These are phyloP conservation scores for Botrytis porri DNA, from an alignment of 2,329 filamentous ascomycete species.

Conservation along the genomic window DNA sequence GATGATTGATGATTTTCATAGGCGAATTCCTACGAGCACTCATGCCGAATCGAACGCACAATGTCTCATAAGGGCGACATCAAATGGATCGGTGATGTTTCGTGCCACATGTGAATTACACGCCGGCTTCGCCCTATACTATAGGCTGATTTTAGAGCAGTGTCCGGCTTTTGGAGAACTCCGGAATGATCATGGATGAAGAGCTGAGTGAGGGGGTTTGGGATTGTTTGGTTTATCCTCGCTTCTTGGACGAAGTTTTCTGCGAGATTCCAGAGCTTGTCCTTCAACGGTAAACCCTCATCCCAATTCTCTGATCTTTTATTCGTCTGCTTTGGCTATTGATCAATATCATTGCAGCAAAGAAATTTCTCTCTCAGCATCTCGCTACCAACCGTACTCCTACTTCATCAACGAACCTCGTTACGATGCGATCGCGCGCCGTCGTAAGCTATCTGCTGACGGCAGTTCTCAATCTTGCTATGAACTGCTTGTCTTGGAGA, in stretches of 20 bases:
- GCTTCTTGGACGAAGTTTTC: neutral
- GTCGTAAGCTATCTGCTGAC: neutral
- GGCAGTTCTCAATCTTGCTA: neutral
- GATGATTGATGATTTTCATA: neutral
- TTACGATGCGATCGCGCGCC: neutral
- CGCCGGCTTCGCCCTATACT: neutral
- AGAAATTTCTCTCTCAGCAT: neutral
- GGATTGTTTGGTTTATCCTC: neutral
- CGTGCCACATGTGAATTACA: neutral
- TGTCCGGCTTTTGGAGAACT: neutral
- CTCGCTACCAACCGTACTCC: neutral
- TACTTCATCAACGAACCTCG: neutral
- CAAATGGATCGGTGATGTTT: neutral
- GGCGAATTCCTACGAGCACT: neutral
- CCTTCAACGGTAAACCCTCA: neutral
- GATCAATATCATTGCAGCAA: neutral
- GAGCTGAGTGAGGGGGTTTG: neutral
- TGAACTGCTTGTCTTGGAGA: neutral
- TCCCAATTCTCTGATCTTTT: neutral
- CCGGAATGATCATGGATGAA: neutral
- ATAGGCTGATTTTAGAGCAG: neutral
- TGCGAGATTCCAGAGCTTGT: neutral
- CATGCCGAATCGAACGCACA: neutral
- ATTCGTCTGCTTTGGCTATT: neutral
- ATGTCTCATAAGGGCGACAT: neutral